Evolutionary conservation across 441 rosid genomes (phyloP), one percentile per base, ranked within the genome.

Genomic region (Raphanus hybrid): DNA sequence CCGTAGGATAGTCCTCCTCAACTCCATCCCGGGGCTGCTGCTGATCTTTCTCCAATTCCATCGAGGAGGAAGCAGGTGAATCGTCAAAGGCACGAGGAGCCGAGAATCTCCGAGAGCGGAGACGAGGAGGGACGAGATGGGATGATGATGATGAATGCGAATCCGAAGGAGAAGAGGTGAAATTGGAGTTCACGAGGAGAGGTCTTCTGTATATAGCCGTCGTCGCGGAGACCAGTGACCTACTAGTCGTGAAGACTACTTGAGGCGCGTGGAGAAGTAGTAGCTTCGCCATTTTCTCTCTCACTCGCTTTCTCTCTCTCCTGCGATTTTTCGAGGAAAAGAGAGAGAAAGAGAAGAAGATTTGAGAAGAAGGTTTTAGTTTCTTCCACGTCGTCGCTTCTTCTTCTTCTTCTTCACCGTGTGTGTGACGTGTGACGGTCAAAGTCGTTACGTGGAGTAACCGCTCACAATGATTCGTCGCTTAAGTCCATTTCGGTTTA

Each of bases 51-150:
- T 85, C 79, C 11, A 83, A 84, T 10, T 78, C 75, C 12, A 78
- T 9, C 59, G 94, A 63, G 3, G 94, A 63, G 3, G 86, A 80
- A 72, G 69, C 39, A 70, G 76, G 14, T 3, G 90, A 88, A 50
- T 86, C 92, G 57, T 86, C 93, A 73, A 90, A 90, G 43, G 95
- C 90, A 39, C 86, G 85, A 50, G 84, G 85, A 50, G 84, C 70
- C 15, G 92, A 82, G 75, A 92, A 67, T 67, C 82, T 61, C 60
- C 41, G 78, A 61, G 70, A 71, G 6, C 61, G 82, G 69, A 54
- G 45, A 37, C 66, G 27, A 75, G 57, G 78, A 5, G 57, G 78
- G 4, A 2, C 55, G 77, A 32, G 39, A 14, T 32, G 74, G 27
- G 43, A 0, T 1, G 34, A 29, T 29, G 34, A 29, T 29, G 79